These are phyloP conservation scores for Cyclotella sp. DNA, from an alignment of 108 stramenopile genomes.

Conservation along the genomic window DNA sequence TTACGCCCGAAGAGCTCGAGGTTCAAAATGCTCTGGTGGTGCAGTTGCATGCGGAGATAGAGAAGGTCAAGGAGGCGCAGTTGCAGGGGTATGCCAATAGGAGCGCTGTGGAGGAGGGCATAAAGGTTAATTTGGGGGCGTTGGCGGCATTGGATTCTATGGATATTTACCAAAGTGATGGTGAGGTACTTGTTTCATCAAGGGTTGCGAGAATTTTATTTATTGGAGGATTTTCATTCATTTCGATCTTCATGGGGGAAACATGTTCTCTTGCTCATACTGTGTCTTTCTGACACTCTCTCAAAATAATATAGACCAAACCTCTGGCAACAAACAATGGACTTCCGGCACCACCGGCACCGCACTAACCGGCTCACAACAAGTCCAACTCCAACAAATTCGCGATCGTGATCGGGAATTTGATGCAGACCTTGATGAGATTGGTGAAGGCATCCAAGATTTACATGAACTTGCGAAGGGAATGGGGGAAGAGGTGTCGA, in stretches of 20 bases:
- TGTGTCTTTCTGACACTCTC: neutral
- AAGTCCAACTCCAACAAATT: constrained; percentile 73
- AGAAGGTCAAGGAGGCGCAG: constrained; percentile 83
- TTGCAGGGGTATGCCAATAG: constrained; percentile 74
- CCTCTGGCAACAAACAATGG: constrained; percentile 27
- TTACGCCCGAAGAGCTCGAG: constrained; percentile 87
- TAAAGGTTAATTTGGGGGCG: constrained; percentile 68
- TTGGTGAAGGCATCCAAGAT: constrained; percentile 89
- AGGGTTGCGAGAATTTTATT: neutral
- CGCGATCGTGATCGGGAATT: constrained; percentile 88
- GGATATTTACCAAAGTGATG: constrained; percentile 8
- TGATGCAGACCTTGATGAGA: constrained; percentile 87
- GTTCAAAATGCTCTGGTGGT: constrained; percentile 77
- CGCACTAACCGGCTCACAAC: constrained; percentile 77
- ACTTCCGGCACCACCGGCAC: constrained; percentile 33
- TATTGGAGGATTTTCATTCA: neutral
- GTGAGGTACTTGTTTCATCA: neutral
- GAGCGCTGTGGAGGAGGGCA: constrained; percentile 52
- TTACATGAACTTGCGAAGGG: constrained; percentile 79
- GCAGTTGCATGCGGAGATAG: constrained; percentile 79
- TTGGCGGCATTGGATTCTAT: constrained; percentile 33
- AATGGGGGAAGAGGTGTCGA: constrained; percentile 86
- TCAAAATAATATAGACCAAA: constrained; percentile 16
- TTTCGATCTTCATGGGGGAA: neutral
- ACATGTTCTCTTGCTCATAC: neutral